phyloP scores from a whole-genome alignment of 2,329 filamentous ascomycete genomes.

The Fusarium sp. region DNA sequence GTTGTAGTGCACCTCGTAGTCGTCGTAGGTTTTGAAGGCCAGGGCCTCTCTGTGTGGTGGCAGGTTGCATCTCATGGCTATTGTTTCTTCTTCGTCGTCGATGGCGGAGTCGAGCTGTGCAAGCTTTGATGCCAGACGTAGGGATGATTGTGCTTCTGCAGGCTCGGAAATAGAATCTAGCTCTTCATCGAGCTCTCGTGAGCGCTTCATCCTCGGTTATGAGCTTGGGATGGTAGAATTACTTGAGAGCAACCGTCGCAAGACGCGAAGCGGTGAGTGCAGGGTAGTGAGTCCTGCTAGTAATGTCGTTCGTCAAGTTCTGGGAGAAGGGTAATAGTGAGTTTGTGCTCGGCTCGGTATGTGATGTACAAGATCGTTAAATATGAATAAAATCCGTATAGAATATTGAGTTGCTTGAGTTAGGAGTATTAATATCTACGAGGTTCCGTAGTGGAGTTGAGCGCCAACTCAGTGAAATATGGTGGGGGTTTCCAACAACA shows the following conservation, averaged over 20 bases:
- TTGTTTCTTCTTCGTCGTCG: slow-evolving; percentile 48
- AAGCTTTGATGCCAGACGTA: slow-evolving; percentile 61
- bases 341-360: background rate
- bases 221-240: slow-evolving; percentile 45
- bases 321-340: background rate
- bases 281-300: slow-evolving; percentile 19
- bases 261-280: slow-evolving; percentile 36
- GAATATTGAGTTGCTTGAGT: background rate
- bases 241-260: slow-evolving; percentile 36
- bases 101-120: slow-evolving; percentile 64
- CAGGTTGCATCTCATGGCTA: slow-evolving; percentile 79
- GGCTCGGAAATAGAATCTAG: slow-evolving; percentile 45
- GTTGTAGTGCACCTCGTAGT: slow-evolving; percentile 88
- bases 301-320: background rate
- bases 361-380: background rate
- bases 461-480: slow-evolving; percentile 3
- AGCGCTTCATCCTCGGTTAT: slow-evolving; percentile 66
- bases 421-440: background rate
- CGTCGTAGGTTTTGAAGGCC: slow-evolving; percentile 76
- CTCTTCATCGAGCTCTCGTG: slow-evolving; percentile 66
- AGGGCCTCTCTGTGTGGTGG: slow-evolving; percentile 79
- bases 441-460: slow-evolving; percentile 15
- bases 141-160: slow-evolving; percentile 29
- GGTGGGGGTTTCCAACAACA: slow-evolving; percentile 15
- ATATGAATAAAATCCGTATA: background rate